A percentile compares a stretch with the other conserved stretches of the same genome.
Conservation (phyloP, 1,284 basidiomycete genomes). For the Takashimella tepidaria region DNA sequence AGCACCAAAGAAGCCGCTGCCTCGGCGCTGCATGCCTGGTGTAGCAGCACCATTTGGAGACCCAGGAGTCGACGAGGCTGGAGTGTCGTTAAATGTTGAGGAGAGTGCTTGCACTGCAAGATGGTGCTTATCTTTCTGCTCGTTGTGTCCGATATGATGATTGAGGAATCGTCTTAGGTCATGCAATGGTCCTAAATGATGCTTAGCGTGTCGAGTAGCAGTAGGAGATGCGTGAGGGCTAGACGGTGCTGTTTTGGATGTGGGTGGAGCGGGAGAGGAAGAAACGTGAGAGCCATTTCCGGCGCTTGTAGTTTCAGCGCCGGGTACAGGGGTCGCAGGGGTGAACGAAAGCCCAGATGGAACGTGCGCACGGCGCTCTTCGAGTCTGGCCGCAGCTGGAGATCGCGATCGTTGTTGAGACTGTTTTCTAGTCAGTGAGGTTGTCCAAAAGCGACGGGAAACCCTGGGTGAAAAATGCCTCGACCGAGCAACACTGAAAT, state of each 20-base stretch:
- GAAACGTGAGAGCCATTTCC: conserved; percentile 3
- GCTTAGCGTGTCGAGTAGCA: conserved; percentile 44
- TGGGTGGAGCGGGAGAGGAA: conserved; percentile 6
- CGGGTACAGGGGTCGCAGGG: conserved; percentile 16
- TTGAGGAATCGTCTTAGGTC: conserved; percentile 90
- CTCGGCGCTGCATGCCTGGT: conserved; percentile 40
- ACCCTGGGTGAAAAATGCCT: not conserved
- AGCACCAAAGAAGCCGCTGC: conserved; percentile 29
- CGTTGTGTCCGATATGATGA: conserved; percentile 68
- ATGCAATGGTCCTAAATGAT: conserved; percentile 62
- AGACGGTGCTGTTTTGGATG: conserved; percentile 35
- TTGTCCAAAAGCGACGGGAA: not conserved
- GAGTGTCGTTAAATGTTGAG: conserved; percentile 22
- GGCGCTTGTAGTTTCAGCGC: not conserved
- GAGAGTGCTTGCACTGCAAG: conserved; percentile 1
- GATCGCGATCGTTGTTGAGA: not conserved
- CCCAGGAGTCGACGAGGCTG: conserved; percentile 21
- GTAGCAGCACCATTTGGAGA: conserved; percentile 37
- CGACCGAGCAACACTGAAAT: not conserved
- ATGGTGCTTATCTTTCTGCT: conserved; percentile 14
- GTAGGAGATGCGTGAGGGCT: conserved; percentile 40
- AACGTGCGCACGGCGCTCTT: conserved; percentile 15
- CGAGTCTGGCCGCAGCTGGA: not conserved
- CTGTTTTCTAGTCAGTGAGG: not conserved
- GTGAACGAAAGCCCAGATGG: conserved; percentile 38